Evolutionary conservation across 441 rosid genomes (phyloP), one percentile per base, ranked within the genome.

Genomic region (Adansonia madagascariensis): DNA sequence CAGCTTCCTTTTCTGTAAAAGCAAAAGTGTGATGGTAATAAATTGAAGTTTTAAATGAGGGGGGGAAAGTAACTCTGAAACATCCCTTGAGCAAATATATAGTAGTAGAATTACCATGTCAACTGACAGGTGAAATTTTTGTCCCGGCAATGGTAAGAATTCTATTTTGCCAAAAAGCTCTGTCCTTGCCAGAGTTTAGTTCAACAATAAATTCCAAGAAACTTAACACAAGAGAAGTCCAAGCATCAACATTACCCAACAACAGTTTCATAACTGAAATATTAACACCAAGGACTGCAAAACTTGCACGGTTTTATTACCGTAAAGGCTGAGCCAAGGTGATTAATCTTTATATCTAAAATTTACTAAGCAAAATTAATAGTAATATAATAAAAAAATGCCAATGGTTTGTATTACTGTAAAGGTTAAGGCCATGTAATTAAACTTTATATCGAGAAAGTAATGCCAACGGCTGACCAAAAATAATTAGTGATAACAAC

Each of bases 341-440:
- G 60, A n/a, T 39, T 50, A 70, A 70, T 14, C 31, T 27, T 70
- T 27, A 70, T n/a, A 70, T 27, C 59, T 24, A 70, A 22, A 15
- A 50, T 50, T 1, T 24, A 60, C 8, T 11, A 14, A 60, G 65
- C 22, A 60, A 24, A 60, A 10, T 11, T 59, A 35, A 35, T 35
- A 35, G 41, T 35, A 35, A 35, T 35, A 35, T 35, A 35, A 35
- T 35, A 35, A 35, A 35, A 35, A 35, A 35, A 35, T 35, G 41
- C 41, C 41, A 35, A 35, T 35, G 0, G 43, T 50, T 69, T 70
- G 41, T 50, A 50, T 11, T 27, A 27, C 24, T 50, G 59, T 49
- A 15, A 27, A 27, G 46, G 60, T 22, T 24, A 11, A 15, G 74
- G 74, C 60, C 15, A 70, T 15, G 14, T 15, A 44, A n/a, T 39